Percentiles rank a stretch among this genome's conserved stretches.
These are phyloP conservation scores for Kodamaea plutei DNA, from an alignment of 1,139 yeast species.

Conservation along the genomic window DNA sequence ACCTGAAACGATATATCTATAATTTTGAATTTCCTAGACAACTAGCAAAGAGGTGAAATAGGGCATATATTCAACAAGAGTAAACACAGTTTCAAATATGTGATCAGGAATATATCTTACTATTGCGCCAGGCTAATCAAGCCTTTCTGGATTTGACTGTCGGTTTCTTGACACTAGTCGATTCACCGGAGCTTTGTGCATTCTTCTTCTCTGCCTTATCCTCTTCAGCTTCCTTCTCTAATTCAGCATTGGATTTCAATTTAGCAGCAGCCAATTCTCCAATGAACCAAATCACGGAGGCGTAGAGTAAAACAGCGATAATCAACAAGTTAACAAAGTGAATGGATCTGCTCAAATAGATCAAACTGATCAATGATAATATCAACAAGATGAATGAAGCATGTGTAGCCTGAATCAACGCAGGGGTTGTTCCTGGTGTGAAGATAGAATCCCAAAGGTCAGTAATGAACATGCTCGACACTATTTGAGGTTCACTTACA, in stretches of 20 bases:
- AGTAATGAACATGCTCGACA: conserved; percentile 48
- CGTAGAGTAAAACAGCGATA: conserved; percentile 72
- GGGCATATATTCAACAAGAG: too few species aligned
- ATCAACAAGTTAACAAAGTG: conserved; percentile 75
- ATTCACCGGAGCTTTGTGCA: too few species aligned
- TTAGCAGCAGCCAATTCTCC: conserved; percentile 58
- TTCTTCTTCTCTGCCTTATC: conserved; percentile 3
- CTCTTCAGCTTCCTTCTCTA: conserved; percentile 15
- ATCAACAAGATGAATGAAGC: conserved; percentile 56
- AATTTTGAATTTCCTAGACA: too few species aligned
- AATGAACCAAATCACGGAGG: conserved; percentile 83
- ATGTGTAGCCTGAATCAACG: conserved; percentile 77
- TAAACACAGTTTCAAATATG: too few species aligned
- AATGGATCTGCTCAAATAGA: conserved; percentile 60
- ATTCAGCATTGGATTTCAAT: conserved; percentile 38
- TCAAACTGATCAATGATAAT: conserved; percentile 50
- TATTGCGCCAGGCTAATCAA: conserved; percentile 38
- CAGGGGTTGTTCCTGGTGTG: conserved; percentile 94
- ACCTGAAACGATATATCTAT: too few species aligned
- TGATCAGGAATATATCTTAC: too few species aligned
- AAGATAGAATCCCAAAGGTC: conserved; percentile 89
- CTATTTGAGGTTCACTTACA: conserved; percentile 1
- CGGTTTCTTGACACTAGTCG: too few species aligned
- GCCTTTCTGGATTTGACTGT: conserved; percentile 15
- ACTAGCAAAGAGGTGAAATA: too few species aligned